Conservation (phyloP, 371 early-diverging fungal genomes). For the Lichtheimia ramosa region DNA sequence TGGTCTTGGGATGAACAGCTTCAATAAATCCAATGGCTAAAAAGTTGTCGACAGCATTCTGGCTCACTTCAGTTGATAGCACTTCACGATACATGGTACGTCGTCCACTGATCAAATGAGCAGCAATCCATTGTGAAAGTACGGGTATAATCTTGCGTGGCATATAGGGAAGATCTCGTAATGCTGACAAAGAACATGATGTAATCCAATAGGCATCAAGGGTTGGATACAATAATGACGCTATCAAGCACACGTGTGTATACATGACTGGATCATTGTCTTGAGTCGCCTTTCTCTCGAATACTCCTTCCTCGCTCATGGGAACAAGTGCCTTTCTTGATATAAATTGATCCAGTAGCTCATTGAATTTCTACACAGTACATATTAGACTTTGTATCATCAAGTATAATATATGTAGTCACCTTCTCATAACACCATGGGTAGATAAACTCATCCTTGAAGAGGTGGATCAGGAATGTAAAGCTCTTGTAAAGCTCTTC, state of each 20-base stretch:
- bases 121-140: conserved; percentile 53
- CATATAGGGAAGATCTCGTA: conserved; percentile 49
- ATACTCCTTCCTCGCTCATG: conserved; percentile 16
- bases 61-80: conserved; percentile 47
- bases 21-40: conserved; percentile 46
- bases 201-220: conserved; percentile 56
- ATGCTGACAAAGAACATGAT: conserved; percentile 48
- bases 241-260: conserved; percentile 40
- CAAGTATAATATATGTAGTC: background rate
- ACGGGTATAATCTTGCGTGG: conserved; percentile 52
- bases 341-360: conserved; percentile 31
- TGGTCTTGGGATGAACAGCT: conserved; percentile 45
- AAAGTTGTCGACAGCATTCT: conserved; percentile 50
- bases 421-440: conserved; percentile 47
- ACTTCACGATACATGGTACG: conserved; percentile 53
- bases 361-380: conserved; percentile 37
- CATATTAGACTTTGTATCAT: background rate
- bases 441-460: conserved; percentile 49
- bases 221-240: conserved; percentile 48
- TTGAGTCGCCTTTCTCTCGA: conserved; percentile 22
- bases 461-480: conserved; percentile 41
- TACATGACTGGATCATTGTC: conserved; percentile 31
- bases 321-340: conserved; percentile 21
- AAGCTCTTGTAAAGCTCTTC: conserved; percentile 37
- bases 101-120: conserved; percentile 50